Evolutionary conservation across 176 grass and related monocot genomes (phyloP).

Genomic region (Thalia dealbata): DNA sequence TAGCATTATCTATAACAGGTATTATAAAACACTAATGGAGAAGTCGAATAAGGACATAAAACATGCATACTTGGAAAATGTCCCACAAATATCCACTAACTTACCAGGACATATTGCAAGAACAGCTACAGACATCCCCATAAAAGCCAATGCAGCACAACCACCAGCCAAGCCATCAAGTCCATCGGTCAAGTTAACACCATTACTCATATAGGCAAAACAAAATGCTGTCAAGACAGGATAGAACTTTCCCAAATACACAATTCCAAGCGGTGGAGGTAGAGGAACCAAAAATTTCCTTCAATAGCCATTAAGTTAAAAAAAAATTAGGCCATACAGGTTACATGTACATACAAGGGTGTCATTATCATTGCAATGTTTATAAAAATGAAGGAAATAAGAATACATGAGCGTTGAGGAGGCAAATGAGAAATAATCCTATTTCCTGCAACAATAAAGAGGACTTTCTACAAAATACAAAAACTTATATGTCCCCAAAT

Average conservation of each 20-base stretch:
- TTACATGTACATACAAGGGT: not conserved
- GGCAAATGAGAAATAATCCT: not conserved
- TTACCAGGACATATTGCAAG: conserved; percentile 46
- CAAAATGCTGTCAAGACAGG: conserved; percentile 46
- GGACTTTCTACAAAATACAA: not conserved
- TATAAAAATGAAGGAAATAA: not conserved
- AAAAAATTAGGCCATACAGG: not conserved
- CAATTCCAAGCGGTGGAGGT: conserved; percentile 68
- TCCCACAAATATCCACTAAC: not conserved
- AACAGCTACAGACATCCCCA: conserved; percentile 66
- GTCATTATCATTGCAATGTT: not conserved
- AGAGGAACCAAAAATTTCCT: conserved; percentile 91
- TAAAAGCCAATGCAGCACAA: conserved; percentile 65
- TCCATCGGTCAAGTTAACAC: conserved; percentile 63
- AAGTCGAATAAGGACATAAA: not conserved
- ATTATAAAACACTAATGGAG: not conserved
- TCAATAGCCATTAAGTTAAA: conserved; percentile 21
- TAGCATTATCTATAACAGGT: not conserved
- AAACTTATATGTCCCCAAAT: not conserved
- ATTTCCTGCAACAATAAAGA: no score
- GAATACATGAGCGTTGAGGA: not conserved
- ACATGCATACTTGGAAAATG: not conserved
- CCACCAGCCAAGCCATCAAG: conserved; percentile 88
- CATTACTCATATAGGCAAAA: conserved; percentile 51
- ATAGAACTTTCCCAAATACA: conserved; percentile 65